Evolutionary conservation across 2,329 filamentous ascomycete genomes (phyloP), one percentile per base, ranked within the genome.

Genomic region (Fusarium virguliforme): DNA sequence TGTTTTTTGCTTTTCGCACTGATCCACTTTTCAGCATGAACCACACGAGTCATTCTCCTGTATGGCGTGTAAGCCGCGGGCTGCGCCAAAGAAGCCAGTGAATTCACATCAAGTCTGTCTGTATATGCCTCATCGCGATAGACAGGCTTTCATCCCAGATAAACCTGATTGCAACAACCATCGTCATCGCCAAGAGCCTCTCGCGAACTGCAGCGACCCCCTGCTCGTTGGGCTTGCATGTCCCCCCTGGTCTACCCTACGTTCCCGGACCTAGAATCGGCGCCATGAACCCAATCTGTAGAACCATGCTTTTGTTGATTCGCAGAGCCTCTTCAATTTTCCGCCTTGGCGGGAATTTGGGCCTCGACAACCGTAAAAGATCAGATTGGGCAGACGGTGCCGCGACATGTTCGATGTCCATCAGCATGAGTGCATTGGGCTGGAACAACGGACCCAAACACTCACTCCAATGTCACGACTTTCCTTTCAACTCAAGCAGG

Each of bases 321-420:
- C 30, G 50, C 60, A 57, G 60, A 40, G 22, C 56, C 56, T 54
- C 26, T 28, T 41, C 28, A 63, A 57, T 30, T 15, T 15, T 63
- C 50, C 51, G 40, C 8, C 68, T 68, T 71, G 46, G 59, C 51
- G 43, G 54, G 22, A 15, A 15, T 50, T 41, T 9, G 34, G 43
- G 10, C 15, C 3, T 60, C n/a, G n/a, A 40, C 30, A 9, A 50
- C 24, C 28, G 41, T 59, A 37, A 22, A 13, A 30, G 48, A 26
- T 57, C 34, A 15, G 24, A 60, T n/a, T 48, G 7, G 43, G 43
- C 18, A 43, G 22, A 43, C 22, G 3, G 5, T 13, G 5, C 28
- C 28, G 5, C 5, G 28, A 30, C 28, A 30, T 18, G 18, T 30
- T 30, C 28, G 28, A 30, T 8, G 8, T 30, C 8, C 28, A 30